These are phyloP conservation scores for Xanthoconium separans DNA, from an alignment of 1,284 basidiomycete species.

Conservation along the genomic window DNA sequence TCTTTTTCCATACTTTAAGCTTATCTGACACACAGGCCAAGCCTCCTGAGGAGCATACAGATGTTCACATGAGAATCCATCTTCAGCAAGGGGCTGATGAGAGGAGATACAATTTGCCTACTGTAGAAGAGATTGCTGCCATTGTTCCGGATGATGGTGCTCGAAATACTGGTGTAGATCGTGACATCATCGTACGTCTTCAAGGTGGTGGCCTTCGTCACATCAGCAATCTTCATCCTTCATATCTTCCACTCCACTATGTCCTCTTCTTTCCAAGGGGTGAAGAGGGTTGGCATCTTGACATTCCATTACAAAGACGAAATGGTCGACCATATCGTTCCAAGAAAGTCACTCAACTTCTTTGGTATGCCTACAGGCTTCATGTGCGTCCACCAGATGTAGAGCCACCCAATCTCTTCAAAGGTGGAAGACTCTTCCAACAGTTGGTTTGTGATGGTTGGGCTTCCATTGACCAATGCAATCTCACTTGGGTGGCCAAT, in stretches of 20 bases:
- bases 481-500: conserved; percentile 23
- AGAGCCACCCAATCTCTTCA: conserved; percentile 31
- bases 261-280: conserved; percentile 42
- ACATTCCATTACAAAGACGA: conserved; percentile 16
- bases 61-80: background rate
- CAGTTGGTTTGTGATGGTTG: conserved; percentile 40
- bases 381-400: background rate
- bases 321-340: background rate
- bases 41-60: background rate
- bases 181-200: conserved; percentile 10
- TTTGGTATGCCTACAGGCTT: conserved; percentile 17
- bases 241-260: conserved; percentile 40
- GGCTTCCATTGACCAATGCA: conserved; percentile 34
- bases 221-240: conserved; percentile 37
- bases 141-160: conserved; percentile 27
- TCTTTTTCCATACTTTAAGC: too few species aligned
- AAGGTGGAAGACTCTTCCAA: conserved; percentile 40
- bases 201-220: background rate
- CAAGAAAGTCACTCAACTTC: conserved; percentile 17
- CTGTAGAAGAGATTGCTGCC: conserved; percentile 28
- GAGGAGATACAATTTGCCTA: conserved; percentile 29
- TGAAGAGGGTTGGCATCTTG: conserved; percentile 29
- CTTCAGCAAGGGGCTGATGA: conserved; percentile 12
- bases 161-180: background rate
- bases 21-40: background rate